Percentiles rank a stretch among this genome's conserved stretches.
Conservation (phyloP, 2,329 filamentous ascomycete genomes). For the Hirsutella thompsonii region DNA sequence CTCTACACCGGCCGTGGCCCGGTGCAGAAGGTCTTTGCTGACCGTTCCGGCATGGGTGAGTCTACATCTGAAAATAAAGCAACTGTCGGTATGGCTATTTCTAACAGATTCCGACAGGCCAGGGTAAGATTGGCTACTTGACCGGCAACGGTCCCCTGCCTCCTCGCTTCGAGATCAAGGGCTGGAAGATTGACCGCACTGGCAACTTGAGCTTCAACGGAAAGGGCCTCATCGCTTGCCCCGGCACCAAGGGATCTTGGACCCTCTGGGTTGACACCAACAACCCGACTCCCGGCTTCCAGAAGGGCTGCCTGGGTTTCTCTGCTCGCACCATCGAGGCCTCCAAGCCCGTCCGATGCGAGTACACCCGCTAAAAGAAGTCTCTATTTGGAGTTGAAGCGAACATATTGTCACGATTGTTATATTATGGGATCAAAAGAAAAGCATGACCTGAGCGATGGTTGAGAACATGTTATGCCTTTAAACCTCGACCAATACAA, state of each 20-base stretch:
- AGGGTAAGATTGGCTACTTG: constrained; percentile 39
- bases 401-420: too few species aligned
- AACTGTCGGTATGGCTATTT: background rate
- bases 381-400: background rate
- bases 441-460: too few species aligned
- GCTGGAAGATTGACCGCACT: constrained; percentile 30
- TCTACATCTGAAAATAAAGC: background rate
- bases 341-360: constrained; percentile 21
- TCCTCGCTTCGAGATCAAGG: constrained; percentile 29
- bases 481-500: too few species aligned
- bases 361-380: constrained; percentile 13
- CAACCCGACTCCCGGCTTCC: constrained; percentile 19
- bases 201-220: constrained; percentile 33
- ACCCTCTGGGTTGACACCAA: constrained; percentile 22
- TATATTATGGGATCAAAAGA: too few species aligned
- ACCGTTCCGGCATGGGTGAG: constrained; percentile 46
- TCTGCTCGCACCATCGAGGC: constrained; percentile 14
- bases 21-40: constrained; percentile 37
- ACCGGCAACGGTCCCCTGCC: constrained; percentile 27
- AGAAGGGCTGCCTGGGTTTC: constrained; percentile 23
- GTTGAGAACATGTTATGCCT: too few species aligned
- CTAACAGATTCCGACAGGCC: constrained; percentile 19
- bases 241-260: constrained; percentile 29
- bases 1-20: constrained; percentile 28
- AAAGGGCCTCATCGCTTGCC: constrained; percentile 37